A percentile compares a stretch with the other conserved stretches of the same genome.
These are phyloP conservation scores for Lunularia cruciata DNA, from an alignment of 225 moss, liverwort and hornwort genomes.

Conservation along the genomic window DNA sequence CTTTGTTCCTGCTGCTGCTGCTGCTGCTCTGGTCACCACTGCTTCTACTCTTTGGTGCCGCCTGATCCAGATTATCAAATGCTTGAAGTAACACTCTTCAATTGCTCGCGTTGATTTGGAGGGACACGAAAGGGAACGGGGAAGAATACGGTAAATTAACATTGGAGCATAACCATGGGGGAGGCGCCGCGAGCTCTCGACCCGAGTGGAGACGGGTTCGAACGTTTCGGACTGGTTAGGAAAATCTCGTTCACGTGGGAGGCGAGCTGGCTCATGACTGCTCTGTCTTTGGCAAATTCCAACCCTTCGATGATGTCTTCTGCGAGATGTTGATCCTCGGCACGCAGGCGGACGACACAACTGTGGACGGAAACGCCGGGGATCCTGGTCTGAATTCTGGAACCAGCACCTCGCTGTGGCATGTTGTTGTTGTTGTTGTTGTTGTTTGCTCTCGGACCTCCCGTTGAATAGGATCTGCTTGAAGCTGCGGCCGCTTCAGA, in stretches of 20 bases:
- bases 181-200: slow-evolving; percentile 25
- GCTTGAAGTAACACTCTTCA: not conserved
- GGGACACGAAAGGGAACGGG: not conserved
- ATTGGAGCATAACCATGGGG: slow-evolving; percentile 25
- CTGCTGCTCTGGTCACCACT: not conserved
- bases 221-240: slow-evolving; percentile 17
- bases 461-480: slow-evolving; percentile 3
- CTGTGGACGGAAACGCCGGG: slow-evolving; percentile 24
- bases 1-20: not conserved
- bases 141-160: slow-evolving; percentile 1
- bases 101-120: not conserved
- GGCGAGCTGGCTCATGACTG: slow-evolving; percentile 27
- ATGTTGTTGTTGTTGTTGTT: no score
- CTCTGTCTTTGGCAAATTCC: slow-evolving; percentile 26
- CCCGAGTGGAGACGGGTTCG: slow-evolving; percentile 27
- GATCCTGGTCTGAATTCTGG: slow-evolving; percentile 8
- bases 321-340: slow-evolving; percentile 30
- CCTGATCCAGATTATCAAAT: not conserved
- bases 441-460: not conserved
- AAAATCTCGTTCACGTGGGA: slow-evolving; percentile 33
- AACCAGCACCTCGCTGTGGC: not conserved
- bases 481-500: slow-evolving; percentile 1
- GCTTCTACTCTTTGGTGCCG: slow-evolving; percentile 1
- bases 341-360: slow-evolving; percentile 31
- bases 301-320: slow-evolving; percentile 31